A percentile compares a stretch with the other conserved stretches of the same genome.
phyloP scores from a whole-genome alignment of 495 filamentous ascomycete genomes.

The Talaromyces trachyspermus region DNA sequence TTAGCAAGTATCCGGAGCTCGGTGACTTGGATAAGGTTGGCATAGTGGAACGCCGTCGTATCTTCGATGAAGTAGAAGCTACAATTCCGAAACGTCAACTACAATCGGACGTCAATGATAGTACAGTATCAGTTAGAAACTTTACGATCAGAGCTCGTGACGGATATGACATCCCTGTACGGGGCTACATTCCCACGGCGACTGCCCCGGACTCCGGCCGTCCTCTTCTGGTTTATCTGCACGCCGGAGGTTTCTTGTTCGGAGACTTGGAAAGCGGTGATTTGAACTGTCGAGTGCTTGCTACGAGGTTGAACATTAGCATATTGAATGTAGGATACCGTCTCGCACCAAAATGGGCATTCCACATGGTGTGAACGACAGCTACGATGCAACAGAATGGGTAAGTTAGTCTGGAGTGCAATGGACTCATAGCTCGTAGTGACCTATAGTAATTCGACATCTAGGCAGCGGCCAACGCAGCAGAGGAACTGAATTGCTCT shows the following conservation, averaged over 20 bases:
- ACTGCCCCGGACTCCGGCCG: not conserved
- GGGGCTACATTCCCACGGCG: constrained; percentile 5
- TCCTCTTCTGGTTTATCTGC: constrained; percentile 28
- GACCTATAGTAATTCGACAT: no score
- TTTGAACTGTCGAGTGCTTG: constrained; percentile 23
- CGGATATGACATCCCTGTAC: constrained; percentile 9
- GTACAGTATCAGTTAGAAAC: no score
- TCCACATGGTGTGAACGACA: constrained; percentile 49
- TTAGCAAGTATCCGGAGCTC: not conserved
- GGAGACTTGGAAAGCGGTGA: constrained; percentile 34
- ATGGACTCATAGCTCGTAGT: no score
- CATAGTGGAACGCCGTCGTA: no score
- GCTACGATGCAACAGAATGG: constrained; percentile 33
- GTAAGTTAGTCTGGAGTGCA: no score
- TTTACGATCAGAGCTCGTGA: constrained; percentile 14
- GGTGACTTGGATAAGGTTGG: not conserved
- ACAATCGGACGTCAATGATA: no score
- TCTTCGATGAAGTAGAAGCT: constrained; percentile 9
- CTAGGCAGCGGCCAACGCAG: no score
- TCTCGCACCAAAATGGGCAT: constrained; percentile 59
- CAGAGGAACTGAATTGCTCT: no score
- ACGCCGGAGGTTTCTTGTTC: constrained; percentile 34
- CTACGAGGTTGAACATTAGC: constrained; percentile 17
- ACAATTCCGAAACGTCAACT: no score
- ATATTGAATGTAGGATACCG: constrained; percentile 62